Evolutionary conservation across 139 green algal genomes (phyloP).

Genomic region (Micromonas pusilla): DNA sequence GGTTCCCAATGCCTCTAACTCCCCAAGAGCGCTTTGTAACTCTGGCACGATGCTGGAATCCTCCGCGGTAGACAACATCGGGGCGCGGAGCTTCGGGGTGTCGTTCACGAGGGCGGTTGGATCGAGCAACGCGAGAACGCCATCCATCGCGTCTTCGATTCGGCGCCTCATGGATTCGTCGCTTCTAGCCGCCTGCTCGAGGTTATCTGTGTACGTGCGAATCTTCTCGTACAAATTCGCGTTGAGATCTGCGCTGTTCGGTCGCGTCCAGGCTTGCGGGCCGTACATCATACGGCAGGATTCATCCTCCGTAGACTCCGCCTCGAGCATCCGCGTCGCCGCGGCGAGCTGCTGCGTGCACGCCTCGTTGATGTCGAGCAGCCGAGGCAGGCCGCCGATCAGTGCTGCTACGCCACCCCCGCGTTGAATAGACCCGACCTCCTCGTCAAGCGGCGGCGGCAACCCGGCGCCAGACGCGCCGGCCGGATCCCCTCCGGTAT

Average conservation of each 20-base stretch:
- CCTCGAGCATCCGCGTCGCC: background rate
- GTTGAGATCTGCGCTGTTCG: background rate
- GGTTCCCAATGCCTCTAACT: background rate
- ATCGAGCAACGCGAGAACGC: background rate
- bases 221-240: background rate
- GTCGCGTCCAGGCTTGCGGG: background rate
- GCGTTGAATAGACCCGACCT: background rate
- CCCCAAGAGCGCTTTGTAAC: background rate
- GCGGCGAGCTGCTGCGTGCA: background rate
- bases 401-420: conserved; percentile 4
- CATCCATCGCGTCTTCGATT: background rate
- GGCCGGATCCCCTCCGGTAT: background rate
- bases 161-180: background rate
- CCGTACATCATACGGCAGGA: background rate
- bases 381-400: background rate
- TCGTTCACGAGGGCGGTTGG: background rate
- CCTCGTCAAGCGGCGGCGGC: background rate
- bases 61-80: background rate
- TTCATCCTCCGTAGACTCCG: conserved; percentile 9
- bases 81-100: background rate
- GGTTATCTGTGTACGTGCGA: background rate
- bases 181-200: background rate
- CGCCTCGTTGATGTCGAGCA: background rate
- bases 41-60: background rate
- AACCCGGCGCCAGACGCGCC: background rate